A percentile compares a stretch with the other conserved stretches of the same genome.
phyloP scores from a whole-genome alignment of 768 basidiomycete species.

The Suillus decipiens region DNA sequence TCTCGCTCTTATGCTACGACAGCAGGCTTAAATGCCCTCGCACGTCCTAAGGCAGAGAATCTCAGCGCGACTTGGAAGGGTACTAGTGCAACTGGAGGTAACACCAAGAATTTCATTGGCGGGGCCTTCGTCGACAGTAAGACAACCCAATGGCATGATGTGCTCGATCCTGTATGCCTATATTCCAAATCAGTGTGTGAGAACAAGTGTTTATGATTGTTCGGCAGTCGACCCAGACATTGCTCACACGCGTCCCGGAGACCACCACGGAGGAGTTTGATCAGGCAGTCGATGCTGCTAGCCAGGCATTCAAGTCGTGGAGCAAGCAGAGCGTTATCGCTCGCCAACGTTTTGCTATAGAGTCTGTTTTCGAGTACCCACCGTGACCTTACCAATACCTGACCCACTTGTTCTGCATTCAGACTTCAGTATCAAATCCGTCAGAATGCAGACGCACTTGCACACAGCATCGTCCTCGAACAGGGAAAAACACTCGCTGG shows the following conservation, averaged over 20 bases:
- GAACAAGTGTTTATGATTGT: constrained; percentile 2
- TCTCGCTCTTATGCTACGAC: constrained; percentile 47
- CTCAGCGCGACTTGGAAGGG: constrained; percentile 83
- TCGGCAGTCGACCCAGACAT: constrained; percentile 80
- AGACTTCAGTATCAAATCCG: constrained; percentile 90
- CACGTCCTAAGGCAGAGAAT: constrained; percentile 63
- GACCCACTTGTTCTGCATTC: constrained; percentile 7
- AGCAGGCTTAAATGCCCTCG: constrained; percentile 53
- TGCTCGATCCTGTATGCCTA: constrained; percentile 80
- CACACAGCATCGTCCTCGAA: constrained; percentile 87
- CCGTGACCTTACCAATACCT: constrained; percentile 2
- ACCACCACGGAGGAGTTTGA: constrained; percentile 81
- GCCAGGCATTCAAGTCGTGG: constrained; percentile 88
- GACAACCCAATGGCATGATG: constrained; percentile 78
- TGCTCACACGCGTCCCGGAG: constrained; percentile 89
- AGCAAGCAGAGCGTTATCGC: constrained; percentile 80
- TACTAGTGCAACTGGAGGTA: constrained; percentile 81
- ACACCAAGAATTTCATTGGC: constrained; percentile 89
- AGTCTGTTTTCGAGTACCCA: constrained; percentile 53
- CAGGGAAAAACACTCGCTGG: constrained; percentile 94
- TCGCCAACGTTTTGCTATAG: constrained; percentile 85
- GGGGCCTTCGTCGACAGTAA: constrained; percentile 89
- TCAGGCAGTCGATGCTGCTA: constrained; percentile 80
- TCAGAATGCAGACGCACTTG: constrained; percentile 82
- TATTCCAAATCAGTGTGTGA: not conserved